Evolutionary conservation across 176 grass and related monocot species (phyloP).

Genomic region (Tillandsia leiboldiana): DNA sequence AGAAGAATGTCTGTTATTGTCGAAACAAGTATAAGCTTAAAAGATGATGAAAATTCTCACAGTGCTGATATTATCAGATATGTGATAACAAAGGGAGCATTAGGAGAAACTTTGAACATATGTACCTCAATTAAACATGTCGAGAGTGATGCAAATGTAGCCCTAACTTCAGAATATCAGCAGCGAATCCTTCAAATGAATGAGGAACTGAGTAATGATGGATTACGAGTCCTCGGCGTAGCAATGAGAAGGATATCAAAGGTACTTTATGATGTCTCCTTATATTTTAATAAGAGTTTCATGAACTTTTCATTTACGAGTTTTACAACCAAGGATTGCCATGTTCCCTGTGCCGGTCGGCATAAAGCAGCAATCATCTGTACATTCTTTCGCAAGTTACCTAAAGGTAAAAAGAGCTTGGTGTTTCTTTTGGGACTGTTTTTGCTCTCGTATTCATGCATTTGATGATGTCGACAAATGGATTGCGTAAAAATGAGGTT

Average conservation of each 20-base stretch:
- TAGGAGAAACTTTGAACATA: slow-evolving; percentile 26
- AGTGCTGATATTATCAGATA: slow-evolving; percentile 11
- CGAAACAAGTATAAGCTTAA: slow-evolving; percentile 18
- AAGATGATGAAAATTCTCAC: neutral
- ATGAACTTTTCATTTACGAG: neutral
- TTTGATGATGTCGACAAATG: no score
- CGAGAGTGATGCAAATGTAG: slow-evolving; percentile 11
- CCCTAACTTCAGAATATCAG: slow-evolving; percentile 21
- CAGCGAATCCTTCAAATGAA: slow-evolving; percentile 21
- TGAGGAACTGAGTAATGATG: slow-evolving; percentile 32
- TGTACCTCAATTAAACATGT: slow-evolving; percentile 19
- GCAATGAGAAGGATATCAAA: slow-evolving; percentile 26
- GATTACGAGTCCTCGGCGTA: slow-evolving; percentile 30
- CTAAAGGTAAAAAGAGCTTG: no score
- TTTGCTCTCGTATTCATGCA: no score
- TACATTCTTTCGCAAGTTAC: no score
- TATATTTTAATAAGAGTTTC: slow-evolving; percentile 1
- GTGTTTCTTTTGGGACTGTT: no score
- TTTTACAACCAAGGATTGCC: no score
- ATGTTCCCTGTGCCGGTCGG: no score
- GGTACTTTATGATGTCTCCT: slow-evolving; percentile 15
- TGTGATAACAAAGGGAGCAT: slow-evolving; percentile 33
- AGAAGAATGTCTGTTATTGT: slow-evolving; percentile 36
- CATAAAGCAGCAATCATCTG: no score
- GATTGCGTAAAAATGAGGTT: neutral